A percentile compares a stretch with the other conserved stretches of the same genome.
Conservation (phyloP, 2,329 filamentous ascomycete genomes). For the Diaporthe velutina region DNA sequence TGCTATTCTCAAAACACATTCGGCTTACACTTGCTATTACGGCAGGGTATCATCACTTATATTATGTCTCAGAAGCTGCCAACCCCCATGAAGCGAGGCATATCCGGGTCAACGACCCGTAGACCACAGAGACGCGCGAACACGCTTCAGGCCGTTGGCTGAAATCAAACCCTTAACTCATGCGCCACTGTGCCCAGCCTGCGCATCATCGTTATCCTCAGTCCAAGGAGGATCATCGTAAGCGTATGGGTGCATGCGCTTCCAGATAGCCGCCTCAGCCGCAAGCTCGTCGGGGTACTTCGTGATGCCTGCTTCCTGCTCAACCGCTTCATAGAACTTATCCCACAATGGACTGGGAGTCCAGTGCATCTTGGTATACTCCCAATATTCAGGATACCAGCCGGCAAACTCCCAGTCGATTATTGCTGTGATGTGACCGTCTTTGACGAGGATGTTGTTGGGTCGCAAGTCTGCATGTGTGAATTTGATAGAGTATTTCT, state of each 20-base stretch:
- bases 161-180: background rate
- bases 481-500: constrained; percentile 50
- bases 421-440: constrained; percentile 55
- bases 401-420: constrained; percentile 62
- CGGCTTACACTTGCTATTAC: no score
- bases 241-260: background rate
- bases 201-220: background rate
- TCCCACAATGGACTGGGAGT: constrained; percentile 32
- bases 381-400: constrained; percentile 60
- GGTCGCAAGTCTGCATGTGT: constrained; percentile 64
- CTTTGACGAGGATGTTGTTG: constrained; percentile 58
- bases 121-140: background rate
- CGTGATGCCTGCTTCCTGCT: background rate
- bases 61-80: no score
- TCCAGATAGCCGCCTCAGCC: constrained; percentile 1
- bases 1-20: no score
- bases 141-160: background rate
- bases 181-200: background rate
- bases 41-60: no score
- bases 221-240: background rate
- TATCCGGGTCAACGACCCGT: background rate
- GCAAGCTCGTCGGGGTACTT: constrained; percentile 3
- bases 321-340: constrained; percentile 46
- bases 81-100: background rate
- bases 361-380: constrained; percentile 44